Base-by-base conservation (phyloP, 345 rosid genomes). In the Limnanthes douglasii region DNA sequence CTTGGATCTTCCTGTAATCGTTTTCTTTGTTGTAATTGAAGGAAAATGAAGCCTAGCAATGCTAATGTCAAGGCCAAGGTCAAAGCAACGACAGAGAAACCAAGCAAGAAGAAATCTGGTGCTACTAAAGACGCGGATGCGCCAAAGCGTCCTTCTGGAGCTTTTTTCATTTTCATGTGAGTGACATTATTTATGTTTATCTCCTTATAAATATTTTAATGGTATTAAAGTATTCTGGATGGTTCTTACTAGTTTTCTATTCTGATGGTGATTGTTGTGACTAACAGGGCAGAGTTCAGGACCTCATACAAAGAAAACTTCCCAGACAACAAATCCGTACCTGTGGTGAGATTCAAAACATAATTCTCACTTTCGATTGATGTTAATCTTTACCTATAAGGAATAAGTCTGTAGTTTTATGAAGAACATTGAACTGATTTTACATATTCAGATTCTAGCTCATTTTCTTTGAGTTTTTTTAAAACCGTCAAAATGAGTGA, bases 211-310 rank as follows among this genome's bases (percentile, higher is more conserved):
- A 13, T 9, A 0, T 33, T 18, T 13, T 23, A 21, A 6, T 18
- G 18, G 5, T 3, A n/a, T 15, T 37, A 9, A 7, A 5, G 3
- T 31, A 11, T 17, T 21, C 48, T 13, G 8, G 5, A 1, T 21
- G n/a, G n/a, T n/a, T n/a, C n/a, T n/a, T n/a, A n/a, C n/a, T n/a
- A 18, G 15, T 12, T 33, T 44, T 25, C 3, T 2, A 10, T 4
- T 30, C 18, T 7, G 8, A 6, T 18, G 11, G 12, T 25, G 16
- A 19, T 3, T 25, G 13, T 23, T 39, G 5, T 41, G 29, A 18
- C 21, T 21, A 21, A 46, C 47, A 58, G 64, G 64, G 64, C 51
- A 41, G 64, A 51, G 12, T 58, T 51, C 32, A 46, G 64, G 25
- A 46, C 45, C 18, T 51, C 41, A 8, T 58, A 40, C 57, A 58